A percentile compares a stretch with the other conserved stretches of the same genome.
These are phyloP conservation scores for Striga asiatica DNA, from an alignment of 257 asterid genomes.

Conservation along the genomic window DNA sequence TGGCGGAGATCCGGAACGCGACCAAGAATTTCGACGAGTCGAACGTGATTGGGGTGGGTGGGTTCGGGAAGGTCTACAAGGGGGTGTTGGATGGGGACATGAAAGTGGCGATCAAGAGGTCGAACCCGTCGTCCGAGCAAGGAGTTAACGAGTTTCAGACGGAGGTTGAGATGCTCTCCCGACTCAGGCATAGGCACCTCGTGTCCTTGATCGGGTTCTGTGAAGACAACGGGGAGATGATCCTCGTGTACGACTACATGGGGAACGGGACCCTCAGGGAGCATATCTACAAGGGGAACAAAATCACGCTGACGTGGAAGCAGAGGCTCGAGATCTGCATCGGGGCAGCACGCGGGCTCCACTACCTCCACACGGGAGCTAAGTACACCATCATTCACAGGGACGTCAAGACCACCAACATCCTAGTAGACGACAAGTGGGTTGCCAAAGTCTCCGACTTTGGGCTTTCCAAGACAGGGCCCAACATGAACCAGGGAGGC, in stretches of 20 bases:
- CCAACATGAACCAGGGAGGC: slow-evolving; percentile 79
- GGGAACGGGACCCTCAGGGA: slow-evolving; percentile 76
- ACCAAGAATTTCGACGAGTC: slow-evolving; percentile 82
- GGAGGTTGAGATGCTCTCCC: slow-evolving; percentile 77
- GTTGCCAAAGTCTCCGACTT: slow-evolving; percentile 89
- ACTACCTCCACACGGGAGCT: slow-evolving; percentile 82
- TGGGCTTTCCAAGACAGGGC: slow-evolving; percentile 76
- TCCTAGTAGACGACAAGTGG: slow-evolving; percentile 76
- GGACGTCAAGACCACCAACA: slow-evolving; percentile 82
- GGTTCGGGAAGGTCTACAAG: slow-evolving; percentile 83
- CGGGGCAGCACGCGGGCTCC: slow-evolving; percentile 82
- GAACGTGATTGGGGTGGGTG: slow-evolving; percentile 86
- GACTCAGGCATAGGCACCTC: slow-evolving; percentile 64
- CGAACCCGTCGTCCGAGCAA: slow-evolving; percentile 84
- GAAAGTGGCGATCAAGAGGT: slow-evolving; percentile 71
- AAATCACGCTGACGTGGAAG: slow-evolving; percentile 54
- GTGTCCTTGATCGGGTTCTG: slow-evolving; percentile 84
- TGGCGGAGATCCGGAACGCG: slow-evolving; percentile 57
- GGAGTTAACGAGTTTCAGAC: slow-evolving; percentile 83
- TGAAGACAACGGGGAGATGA: slow-evolving; percentile 82
- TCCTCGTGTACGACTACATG: slow-evolving; percentile 75
- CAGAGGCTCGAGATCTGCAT: slow-evolving; percentile 68
- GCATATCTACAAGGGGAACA: slow-evolving; percentile 69
- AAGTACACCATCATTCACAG: slow-evolving; percentile 83
- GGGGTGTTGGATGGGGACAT: slow-evolving; percentile 53